A percentile compares a stretch with the other conserved stretches of the same genome.
phyloP scores from a whole-genome alignment of 2,329 filamentous ascomycete genomes.

The Verticillium klebahnii region DNA sequence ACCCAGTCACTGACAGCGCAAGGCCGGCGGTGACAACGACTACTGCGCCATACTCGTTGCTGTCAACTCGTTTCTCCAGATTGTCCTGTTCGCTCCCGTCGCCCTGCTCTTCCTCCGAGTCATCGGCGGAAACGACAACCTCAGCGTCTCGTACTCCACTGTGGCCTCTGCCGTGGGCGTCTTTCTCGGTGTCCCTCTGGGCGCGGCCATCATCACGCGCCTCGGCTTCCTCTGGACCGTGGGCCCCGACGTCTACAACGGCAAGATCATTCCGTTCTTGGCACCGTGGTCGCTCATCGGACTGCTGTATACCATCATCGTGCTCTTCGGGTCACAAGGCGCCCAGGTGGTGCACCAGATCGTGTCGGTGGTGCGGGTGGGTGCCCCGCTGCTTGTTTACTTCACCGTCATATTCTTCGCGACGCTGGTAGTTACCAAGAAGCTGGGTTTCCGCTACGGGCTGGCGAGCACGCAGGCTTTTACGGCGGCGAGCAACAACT shows the following conservation, averaged over 20 bases:
- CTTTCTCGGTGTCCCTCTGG: conserved; percentile 81
- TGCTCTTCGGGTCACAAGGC: conserved; percentile 82
- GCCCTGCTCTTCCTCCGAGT: conserved; percentile 66
- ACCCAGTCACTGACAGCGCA: background rate
- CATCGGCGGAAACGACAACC: conserved; percentile 48
- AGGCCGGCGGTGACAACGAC: conserved; percentile 68
- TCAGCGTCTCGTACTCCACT: conserved; percentile 50
- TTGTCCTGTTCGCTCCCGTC: conserved; percentile 67
- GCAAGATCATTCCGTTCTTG: conserved; percentile 63
- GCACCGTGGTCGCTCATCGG: conserved; percentile 77
- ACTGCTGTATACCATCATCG: conserved; percentile 79
- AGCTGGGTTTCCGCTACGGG: conserved; percentile 70
- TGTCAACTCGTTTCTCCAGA: conserved; percentile 70
- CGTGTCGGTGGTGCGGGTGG: conserved; percentile 74
- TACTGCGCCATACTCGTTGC: conserved; percentile 81
- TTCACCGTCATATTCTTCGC: conserved; percentile 70
- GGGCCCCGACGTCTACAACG: conserved; percentile 59
- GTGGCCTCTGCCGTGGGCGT: conserved; percentile 79
- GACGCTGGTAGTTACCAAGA: conserved; percentile 58
- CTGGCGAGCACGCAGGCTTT: conserved; percentile 75
- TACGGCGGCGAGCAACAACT: conserved; percentile 88
- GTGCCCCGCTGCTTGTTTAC: conserved; percentile 77
- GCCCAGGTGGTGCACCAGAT: conserved; percentile 75
- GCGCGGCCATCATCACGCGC: conserved; percentile 72
- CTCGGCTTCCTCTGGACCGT: conserved; percentile 51